A percentile compares a stretch with the other conserved stretches of the same genome.
Evolutionary conservation across 2,329 filamentous ascomycete species (phyloP).

Genomic region (Pseudogymnoascus sp.): DNA sequence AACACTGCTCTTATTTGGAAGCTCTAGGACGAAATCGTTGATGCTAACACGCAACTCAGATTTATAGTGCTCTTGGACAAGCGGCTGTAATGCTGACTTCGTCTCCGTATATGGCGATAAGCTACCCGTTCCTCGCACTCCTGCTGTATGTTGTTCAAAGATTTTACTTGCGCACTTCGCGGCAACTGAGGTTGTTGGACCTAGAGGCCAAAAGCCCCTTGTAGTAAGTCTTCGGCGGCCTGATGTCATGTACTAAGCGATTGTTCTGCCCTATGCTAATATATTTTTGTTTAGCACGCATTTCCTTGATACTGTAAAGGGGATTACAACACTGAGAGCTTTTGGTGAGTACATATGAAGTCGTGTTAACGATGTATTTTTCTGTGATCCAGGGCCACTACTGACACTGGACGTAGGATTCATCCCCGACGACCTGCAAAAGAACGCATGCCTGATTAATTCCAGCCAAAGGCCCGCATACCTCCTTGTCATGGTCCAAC

Average conservation of each 20-base stretch:
- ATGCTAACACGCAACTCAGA: neutral
- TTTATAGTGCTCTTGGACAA: neutral
- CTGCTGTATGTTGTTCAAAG: constrained; percentile 24
- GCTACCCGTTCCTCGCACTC: constrained; percentile 3
- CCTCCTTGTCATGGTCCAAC: constrained; percentile 35
- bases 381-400: neutral
- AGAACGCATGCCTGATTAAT: constrained; percentile 24
- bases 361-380: neutral
- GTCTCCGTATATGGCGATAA: constrained; percentile 6
- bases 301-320: constrained; percentile 35
- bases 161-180: constrained; percentile 36
- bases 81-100: constrained; percentile 1
- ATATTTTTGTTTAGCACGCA: constrained; percentile 16
- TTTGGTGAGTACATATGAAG: constrained; percentile 25
- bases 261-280: constrained; percentile 2
- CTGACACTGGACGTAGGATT: neutral
- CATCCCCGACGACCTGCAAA: constrained; percentile 26
- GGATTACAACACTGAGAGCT: constrained; percentile 35
- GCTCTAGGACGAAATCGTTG: neutral
- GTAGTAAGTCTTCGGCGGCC: constrained; percentile 20
- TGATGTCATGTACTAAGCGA: neutral
- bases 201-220: constrained; percentile 34
- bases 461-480: constrained; percentile 37
- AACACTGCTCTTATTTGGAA: neutral
- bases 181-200: constrained; percentile 37